These are phyloP conservation scores for Penicillium nucicola DNA, from an alignment of 495 filamentous ascomycete species.

Conservation along the genomic window DNA sequence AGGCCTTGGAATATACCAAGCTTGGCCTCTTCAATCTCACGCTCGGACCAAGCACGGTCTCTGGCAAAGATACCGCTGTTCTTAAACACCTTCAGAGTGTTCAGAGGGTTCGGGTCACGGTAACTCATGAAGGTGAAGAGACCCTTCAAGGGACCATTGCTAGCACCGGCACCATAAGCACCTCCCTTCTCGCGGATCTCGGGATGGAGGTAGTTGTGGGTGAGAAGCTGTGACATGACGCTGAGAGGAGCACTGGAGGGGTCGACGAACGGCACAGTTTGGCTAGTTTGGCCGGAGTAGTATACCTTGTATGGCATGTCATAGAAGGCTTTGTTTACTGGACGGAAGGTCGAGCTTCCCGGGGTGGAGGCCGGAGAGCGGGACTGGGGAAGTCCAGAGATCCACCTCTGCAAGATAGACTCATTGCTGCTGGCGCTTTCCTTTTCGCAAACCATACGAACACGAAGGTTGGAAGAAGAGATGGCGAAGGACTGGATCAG, in stretches of 20 bases:
- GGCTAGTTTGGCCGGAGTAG: conserved; percentile 76
- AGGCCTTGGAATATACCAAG: conserved; percentile 91
- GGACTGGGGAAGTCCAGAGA: conserved; percentile 53
- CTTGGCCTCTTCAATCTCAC: conserved; percentile 93
- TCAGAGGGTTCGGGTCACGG: conserved; percentile 92
- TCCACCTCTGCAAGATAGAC: conserved; percentile 66
- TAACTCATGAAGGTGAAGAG: conserved; percentile 94
- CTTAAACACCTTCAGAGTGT: conserved; percentile 80
- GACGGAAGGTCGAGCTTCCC: conserved; percentile 29
- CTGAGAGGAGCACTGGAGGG: conserved; percentile 72
- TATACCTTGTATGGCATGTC: conserved; percentile 96
- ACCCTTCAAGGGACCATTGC: conserved; percentile 72
- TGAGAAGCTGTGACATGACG: conserved; percentile 89
- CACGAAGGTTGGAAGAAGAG: conserved; percentile 57
- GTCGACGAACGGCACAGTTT: conserved; percentile 83
- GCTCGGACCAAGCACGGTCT: conserved; percentile 78
- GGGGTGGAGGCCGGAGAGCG: conserved; percentile 33
- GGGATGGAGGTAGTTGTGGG: conserved; percentile 93
- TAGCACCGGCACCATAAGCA: conserved; percentile 91
- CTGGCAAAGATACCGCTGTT: conserved; percentile 81
- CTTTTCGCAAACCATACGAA: conserved; percentile 80
- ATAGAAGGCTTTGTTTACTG: conserved; percentile 75
- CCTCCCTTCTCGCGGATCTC: conserved; percentile 98
- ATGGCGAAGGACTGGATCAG: conserved; percentile 78
- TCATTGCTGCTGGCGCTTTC: conserved; percentile 71